phyloP scores from a whole-genome alignment of 176 grass and related monocot species.

The Raddia distichophylla region DNA sequence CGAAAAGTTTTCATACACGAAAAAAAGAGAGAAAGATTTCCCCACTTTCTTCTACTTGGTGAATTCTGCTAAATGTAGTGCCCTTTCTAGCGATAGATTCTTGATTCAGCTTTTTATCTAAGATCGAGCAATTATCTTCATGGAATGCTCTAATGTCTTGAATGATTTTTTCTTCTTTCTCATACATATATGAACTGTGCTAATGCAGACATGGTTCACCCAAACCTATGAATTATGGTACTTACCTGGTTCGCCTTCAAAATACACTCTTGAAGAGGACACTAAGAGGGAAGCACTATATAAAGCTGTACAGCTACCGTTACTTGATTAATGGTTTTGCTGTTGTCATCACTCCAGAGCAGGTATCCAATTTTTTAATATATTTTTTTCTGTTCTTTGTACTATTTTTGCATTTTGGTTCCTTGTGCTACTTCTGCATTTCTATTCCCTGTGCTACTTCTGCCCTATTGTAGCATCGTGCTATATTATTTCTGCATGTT shows the following conservation, averaged over 20 bases:
- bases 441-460: too few relatives aligned
- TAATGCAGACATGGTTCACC: constrained; percentile 68
- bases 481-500: too few relatives aligned
- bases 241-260: constrained; percentile 73
- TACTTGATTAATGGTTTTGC: constrained; percentile 99
- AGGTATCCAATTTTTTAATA: constrained; percentile 54
- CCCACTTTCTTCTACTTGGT: constrained; percentile 8
- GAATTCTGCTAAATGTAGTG: not conserved
- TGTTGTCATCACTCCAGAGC: constrained; percentile 79
- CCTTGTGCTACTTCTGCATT: constrained; percentile 24
- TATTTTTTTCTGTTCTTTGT: constrained; percentile 13
- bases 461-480: too few relatives aligned
- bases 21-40: not conserved
- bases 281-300: constrained; percentile 74
- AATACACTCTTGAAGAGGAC: constrained; percentile 88
- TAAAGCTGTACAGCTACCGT: constrained; percentile 92
- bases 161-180: constrained; percentile 16
- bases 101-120: constrained; percentile 7
- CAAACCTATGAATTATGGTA: constrained; percentile 69
- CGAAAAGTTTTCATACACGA: not conserved
- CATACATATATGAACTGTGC: constrained; percentile 34
- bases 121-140: not conserved
- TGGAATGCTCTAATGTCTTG: not conserved
- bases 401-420: constrained; percentile 28
- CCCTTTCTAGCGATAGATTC: not conserved